phyloP scores from a whole-genome alignment of 805 yeast species.

The Metschnikowia vanudenii region DNA sequence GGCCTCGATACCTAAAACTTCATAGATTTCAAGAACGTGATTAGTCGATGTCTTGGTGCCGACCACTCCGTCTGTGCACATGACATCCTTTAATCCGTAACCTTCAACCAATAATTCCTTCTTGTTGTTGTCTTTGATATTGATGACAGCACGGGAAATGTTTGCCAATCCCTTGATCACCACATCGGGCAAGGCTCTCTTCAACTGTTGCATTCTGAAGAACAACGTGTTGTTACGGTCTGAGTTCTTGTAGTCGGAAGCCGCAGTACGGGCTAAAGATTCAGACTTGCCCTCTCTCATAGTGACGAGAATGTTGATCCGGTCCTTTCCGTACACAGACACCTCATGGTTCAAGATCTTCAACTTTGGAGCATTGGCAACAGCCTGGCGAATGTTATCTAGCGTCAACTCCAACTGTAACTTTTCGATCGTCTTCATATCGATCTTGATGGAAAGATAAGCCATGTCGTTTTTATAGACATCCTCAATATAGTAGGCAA shows the following conservation, averaged over 20 bases:
- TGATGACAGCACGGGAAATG: slow-evolving; percentile 93
- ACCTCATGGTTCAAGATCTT: slow-evolving; percentile 77
- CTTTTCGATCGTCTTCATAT: slow-evolving; percentile 78
- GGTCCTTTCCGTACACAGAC: slow-evolving; percentile 60
- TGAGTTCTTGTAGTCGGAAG: slow-evolving; percentile 36
- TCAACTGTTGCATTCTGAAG: slow-evolving; percentile 85
- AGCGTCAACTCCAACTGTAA: slow-evolving; percentile 85
- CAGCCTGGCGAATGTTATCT: slow-evolving; percentile 82
- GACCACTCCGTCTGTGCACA: slow-evolving; percentile 95
- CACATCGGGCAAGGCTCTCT: slow-evolving; percentile 79
- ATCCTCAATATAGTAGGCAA: slow-evolving; percentile 88
- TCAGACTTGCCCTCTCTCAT: slow-evolving; percentile 38
- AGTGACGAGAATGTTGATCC: slow-evolving; percentile 62
- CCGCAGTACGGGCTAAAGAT: slow-evolving; percentile 29
- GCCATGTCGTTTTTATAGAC: slow-evolving; percentile 82
- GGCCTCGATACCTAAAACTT: slow-evolving; percentile 95
- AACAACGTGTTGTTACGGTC: slow-evolving; percentile 55
- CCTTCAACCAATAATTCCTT: slow-evolving; percentile 96
- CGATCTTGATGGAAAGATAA: slow-evolving; percentile 76
- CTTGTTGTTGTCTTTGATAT: slow-evolving; percentile 79
- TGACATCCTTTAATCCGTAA: slow-evolving; percentile 91
- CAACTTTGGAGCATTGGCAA: slow-evolving; percentile 81
- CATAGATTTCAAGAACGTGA: slow-evolving; percentile 85
- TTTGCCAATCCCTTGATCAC: slow-evolving; percentile 92
- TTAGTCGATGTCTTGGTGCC: slow-evolving; percentile 87